These are phyloP conservation scores for Arctostaphylos glauca DNA, from an alignment of 148 eudicot species.

Conservation along the genomic window DNA sequence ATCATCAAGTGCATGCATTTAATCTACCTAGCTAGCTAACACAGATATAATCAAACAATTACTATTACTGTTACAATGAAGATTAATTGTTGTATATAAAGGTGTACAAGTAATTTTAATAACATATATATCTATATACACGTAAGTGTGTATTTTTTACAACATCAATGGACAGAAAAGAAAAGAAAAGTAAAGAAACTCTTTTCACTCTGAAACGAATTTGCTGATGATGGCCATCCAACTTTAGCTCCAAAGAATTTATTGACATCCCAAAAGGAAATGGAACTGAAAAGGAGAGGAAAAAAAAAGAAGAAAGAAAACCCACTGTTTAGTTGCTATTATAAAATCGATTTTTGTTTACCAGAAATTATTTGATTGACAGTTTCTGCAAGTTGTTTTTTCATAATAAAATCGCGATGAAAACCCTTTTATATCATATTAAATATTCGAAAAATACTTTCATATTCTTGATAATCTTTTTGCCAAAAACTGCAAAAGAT, in stretches of 20 bases:
- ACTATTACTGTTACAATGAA: not conserved
- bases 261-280: not conserved
- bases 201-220: too few species aligned
- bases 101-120: not conserved
- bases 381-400: not conserved
- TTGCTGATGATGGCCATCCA: too few species aligned
- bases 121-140: too few species aligned
- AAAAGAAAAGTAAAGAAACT: not conserved
- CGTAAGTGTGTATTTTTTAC: too few species aligned
- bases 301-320: not conserved
- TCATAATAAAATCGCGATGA: too few species aligned
- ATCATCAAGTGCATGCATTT: not conserved
- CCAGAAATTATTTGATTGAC: not conserved
- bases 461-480: not conserved
- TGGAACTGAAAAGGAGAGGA: not conserved
- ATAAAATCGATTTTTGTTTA: too few species aligned
- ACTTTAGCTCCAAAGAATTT: too few species aligned
- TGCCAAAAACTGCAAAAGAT: too few species aligned
- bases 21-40: not conserved
- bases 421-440: too few species aligned
- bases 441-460: not conserved
- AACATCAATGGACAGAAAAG: not conserved
- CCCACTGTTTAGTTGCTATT: too few species aligned
- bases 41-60: too few species aligned
- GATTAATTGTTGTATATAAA: not conserved